Evolutionary conservation across 2,329 filamentous ascomycete genomes (phyloP), one percentile per base, ranked within the genome.

Genomic region (Verticillium alfalfae): DNA sequence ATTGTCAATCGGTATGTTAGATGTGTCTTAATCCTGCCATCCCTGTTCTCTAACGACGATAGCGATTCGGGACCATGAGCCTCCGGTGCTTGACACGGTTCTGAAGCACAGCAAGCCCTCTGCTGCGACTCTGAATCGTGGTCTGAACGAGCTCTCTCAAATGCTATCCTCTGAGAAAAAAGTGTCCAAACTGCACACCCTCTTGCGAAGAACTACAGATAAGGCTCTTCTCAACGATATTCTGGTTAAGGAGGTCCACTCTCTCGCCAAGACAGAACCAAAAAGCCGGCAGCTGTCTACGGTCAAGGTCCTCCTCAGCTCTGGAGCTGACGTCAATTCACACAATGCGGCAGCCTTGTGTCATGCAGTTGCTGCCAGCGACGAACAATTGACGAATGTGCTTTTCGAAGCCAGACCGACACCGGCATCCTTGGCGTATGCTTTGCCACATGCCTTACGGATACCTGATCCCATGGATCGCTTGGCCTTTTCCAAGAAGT

Each of bases 321-420:
- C 78, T 1, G 82, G 83, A 1, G 84, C 84, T 2, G 79, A 86
- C 56, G 73, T 84, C n/a, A 85, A 87, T 64, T 74, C 77, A 1
- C 76, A 79, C 61, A 79, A 84, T 34, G 83, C 78, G 0, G 77
- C 79, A 1, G 78, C 84, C 0, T 70, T 88, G 0, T 81, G 81
- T 59, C 74, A 75, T 60, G 82, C 83, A 5, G 78, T 87, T 2
- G 76, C 76, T 18, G 77, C 76, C 1, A 77, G 78, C 15, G 75
- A 81, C 55, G 70, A 73, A 0, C 73, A 74, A 5, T 70, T 86
- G 8, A 76, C 79, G 10, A 81, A 85, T 52, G 68, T 84, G 26
- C 68, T 88, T 2, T 76, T 87, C 56, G 69, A 71, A 4, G 69
- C 71, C 37, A 38, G 72, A 65, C 81, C 79, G 2, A 79, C 62